A percentile compares a stretch with the other conserved stretches of the same genome.
Conservation (phyloP, 352 stramenopile species). For the Peronospora farinosa region DNA sequence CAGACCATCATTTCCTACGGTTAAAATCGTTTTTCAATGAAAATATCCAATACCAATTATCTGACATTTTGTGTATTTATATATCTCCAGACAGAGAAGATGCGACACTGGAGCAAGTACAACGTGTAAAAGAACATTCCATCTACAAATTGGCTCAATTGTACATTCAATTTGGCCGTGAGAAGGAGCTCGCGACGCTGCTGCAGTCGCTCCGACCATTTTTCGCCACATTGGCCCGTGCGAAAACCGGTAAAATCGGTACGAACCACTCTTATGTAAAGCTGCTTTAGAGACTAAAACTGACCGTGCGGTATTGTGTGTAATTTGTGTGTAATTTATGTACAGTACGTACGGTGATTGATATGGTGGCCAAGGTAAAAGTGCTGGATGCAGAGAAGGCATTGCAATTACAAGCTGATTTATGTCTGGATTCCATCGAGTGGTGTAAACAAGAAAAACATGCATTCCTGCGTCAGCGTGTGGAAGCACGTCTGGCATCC, state of each 20-base stretch:
- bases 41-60: neutral
- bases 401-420: conserved; percentile 90
- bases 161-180: conserved; percentile 85
- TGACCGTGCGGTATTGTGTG: neutral
- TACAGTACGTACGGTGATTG: conserved; percentile 93
- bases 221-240: conserved; percentile 93
- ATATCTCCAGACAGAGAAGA: conserved; percentile 44
- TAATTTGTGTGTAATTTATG: neutral
- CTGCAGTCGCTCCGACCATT: conserved; percentile 88
- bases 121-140: conserved; percentile 92
- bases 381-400: conserved; percentile 85
- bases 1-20: conserved; percentile 72
- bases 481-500: conserved; percentile 92
- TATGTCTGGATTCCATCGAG: conserved; percentile 94
- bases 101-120: conserved; percentile 58
- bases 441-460: conserved; percentile 92
- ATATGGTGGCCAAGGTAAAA: conserved; percentile 92
- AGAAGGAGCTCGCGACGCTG: conserved; percentile 83
- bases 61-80: conserved; percentile 1
- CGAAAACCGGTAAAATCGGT: conserved; percentile 98
- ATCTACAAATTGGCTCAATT: conserved; percentile 93
- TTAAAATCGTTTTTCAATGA: conserved; percentile 5
- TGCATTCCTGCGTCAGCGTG: conserved; percentile 96
- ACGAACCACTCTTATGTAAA: neutral
- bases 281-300: neutral